These are phyloP conservation scores for Aspergillus arachidicola DNA, from an alignment of 2,329 filamentous ascomycete genomes.

Conservation along the genomic window DNA sequence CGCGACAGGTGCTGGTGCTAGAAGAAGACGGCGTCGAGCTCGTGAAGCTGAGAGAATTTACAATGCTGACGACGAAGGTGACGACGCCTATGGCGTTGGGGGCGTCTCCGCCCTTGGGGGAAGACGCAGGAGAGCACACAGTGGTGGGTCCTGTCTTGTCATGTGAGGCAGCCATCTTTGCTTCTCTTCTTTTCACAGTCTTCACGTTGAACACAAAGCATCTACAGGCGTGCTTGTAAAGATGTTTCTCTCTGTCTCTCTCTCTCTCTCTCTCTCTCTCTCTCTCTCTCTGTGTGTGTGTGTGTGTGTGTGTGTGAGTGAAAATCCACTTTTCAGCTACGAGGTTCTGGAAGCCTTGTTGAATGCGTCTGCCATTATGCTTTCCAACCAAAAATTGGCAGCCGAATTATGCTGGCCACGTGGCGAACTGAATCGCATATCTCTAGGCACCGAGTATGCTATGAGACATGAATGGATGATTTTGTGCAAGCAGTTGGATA, in stretches of 20 bases:
- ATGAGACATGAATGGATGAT: conserved; percentile 17
- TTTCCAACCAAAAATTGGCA: background rate
- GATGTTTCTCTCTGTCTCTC: background rate
- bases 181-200: background rate
- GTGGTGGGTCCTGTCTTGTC: conserved; percentile 60
- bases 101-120: conserved; percentile 45
- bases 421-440: conserved; percentile 12
- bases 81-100: conserved; percentile 39
- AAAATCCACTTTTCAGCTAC: background rate
- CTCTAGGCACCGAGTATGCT: conserved; percentile 7
- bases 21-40: conserved; percentile 74
- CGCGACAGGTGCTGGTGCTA: conserved; percentile 58
- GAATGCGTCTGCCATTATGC: background rate
- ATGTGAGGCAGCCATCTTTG: conserved; percentile 56
- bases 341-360: conserved; percentile 19
- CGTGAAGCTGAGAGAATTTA: conserved; percentile 80
- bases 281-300: too few relatives aligned
- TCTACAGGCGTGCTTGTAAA: background rate
- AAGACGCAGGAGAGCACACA: conserved; percentile 64
- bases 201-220: background rate
- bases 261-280: too few relatives aligned
- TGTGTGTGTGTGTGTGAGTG: background rate
- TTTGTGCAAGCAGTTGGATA: background rate
- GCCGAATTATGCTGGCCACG: conserved; percentile 17
- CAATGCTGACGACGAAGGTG: conserved; percentile 76